A percentile compares a stretch with the other conserved stretches of the same genome.
Conservation (phyloP, 495 filamentous ascomycete genomes). For the Xylaria telfairii region DNA sequence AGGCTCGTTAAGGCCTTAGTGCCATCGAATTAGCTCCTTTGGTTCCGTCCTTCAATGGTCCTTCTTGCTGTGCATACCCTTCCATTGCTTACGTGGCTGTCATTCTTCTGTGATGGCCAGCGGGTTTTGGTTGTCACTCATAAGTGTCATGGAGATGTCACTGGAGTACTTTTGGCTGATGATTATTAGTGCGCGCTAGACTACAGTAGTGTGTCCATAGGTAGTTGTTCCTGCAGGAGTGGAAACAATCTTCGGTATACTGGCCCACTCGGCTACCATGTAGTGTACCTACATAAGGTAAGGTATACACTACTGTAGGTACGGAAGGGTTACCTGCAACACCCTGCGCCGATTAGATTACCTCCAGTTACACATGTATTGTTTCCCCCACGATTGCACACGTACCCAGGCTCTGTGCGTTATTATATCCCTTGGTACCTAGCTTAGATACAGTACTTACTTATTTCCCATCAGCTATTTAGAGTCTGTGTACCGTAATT, state of each 20-base stretch:
- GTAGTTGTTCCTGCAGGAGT: constrained; percentile 41
- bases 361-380: no score
- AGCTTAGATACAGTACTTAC: no score
- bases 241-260: neutral
- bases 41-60: neutral
- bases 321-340: neutral
- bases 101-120: neutral
- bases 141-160: neutral
- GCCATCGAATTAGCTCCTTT: neutral
- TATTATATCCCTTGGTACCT: no score
- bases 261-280: neutral
- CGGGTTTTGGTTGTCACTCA: neutral
- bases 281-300: no score
- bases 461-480: no score
- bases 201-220: no score
- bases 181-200: neutral
- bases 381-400: no score
- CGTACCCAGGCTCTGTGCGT: no score
- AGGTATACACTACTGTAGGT: no score
- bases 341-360: neutral
- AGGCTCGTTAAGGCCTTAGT: neutral
- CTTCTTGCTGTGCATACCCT: neutral
- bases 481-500: no score
- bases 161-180: neutral
- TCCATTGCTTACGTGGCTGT: neutral